phyloP scores from a whole-genome alignment of 2,329 filamentous ascomycete genomes.

The Cyanodermella asteris region DNA sequence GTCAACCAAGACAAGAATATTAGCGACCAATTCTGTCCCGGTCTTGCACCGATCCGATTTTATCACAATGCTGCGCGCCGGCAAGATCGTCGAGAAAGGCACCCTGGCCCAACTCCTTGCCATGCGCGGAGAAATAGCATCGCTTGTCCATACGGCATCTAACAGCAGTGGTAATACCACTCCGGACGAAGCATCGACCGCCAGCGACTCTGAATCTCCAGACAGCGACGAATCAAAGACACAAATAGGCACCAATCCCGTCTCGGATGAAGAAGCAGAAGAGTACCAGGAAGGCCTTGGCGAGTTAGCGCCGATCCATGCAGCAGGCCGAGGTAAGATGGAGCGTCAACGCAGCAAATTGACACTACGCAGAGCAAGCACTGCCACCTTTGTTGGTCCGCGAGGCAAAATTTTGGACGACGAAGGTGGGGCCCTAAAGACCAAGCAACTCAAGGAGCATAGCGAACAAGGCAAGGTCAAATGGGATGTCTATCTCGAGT shows the following conservation, averaged over 20 bases:
- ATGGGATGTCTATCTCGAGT: constrained; percentile 85
- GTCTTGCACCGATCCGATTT: constrained; percentile 77
- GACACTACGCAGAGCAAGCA: constrained; percentile 74
- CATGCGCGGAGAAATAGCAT: constrained; percentile 77
- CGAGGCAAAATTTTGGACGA: constrained; percentile 71
- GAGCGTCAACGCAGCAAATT: constrained; percentile 45
- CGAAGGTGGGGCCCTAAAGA: constrained; percentile 45
- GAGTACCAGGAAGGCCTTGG: constrained; percentile 48
- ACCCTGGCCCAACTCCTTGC: constrained; percentile 81
- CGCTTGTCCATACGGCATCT: constrained; percentile 57
- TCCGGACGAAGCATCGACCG: constrained; percentile 18
- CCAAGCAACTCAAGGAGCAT: constrained; percentile 69
- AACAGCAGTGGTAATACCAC: constrained; percentile 35
- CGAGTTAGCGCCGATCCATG: constrained; percentile 55
- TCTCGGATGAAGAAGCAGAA: constrained; percentile 31
- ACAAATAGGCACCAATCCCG: constrained; percentile 28
- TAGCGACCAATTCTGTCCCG: constrained; percentile 87
- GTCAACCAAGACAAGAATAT: constrained; percentile 64
- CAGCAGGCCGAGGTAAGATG: constrained; percentile 26
- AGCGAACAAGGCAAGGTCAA: constrained; percentile 93
- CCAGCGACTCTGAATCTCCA: constrained; percentile 12
- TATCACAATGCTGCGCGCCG: constrained; percentile 66
- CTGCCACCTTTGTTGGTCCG: constrained; percentile 71
- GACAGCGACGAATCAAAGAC: constrained; percentile 37
- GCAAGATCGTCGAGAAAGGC: constrained; percentile 64